A percentile compares a stretch with the other conserved stretches of the same genome.
Evolutionary conservation across 2,329 filamentous ascomycete genomes (phyloP).

Genomic region (Trichoderma afroharzianum): DNA sequence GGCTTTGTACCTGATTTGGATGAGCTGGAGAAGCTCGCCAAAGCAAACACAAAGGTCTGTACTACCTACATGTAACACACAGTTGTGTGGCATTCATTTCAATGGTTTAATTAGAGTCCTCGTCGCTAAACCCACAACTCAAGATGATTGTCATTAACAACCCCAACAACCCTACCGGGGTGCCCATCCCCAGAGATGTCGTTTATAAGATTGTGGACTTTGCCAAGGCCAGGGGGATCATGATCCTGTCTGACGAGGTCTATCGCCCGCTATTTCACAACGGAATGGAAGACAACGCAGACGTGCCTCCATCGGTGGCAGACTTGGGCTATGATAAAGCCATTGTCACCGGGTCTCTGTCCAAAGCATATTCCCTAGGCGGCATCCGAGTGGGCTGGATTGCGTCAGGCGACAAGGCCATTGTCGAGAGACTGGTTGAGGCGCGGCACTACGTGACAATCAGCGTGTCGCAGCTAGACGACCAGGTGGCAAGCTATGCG

Average conservation of each 20-base stretch:
- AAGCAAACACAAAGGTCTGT: conserved; percentile 63
- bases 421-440: conserved; percentile 61
- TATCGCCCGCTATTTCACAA: conserved; percentile 80
- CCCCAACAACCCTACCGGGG: conserved; percentile 80
- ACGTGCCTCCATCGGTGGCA: conserved; percentile 61
- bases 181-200: conserved; percentile 59
- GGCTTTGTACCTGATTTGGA: conserved; percentile 64
- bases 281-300: conserved; percentile 25
- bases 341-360: conserved; percentile 75
- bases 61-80: background rate
- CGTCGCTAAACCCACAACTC: conserved; percentile 57
- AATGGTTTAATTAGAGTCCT: background rate
- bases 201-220: conserved; percentile 61
- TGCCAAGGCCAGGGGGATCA: conserved; percentile 60
- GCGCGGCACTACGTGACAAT: conserved; percentile 83
- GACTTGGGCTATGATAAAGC: conserved; percentile 68
- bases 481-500: conserved; percentile 72
- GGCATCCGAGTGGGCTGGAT: conserved; percentile 83
- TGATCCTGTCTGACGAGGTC: conserved; percentile 74
- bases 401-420: conserved; percentile 57
- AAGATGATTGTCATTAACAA: conserved; percentile 58
- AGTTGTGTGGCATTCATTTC: background rate
- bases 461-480: conserved; percentile 78
- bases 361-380: conserved; percentile 79
- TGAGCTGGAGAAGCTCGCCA: conserved; percentile 63